These are phyloP conservation scores for Radiomyces spectabilis DNA, from an alignment of 192 early-diverging fungal species.

Conservation along the genomic window DNA sequence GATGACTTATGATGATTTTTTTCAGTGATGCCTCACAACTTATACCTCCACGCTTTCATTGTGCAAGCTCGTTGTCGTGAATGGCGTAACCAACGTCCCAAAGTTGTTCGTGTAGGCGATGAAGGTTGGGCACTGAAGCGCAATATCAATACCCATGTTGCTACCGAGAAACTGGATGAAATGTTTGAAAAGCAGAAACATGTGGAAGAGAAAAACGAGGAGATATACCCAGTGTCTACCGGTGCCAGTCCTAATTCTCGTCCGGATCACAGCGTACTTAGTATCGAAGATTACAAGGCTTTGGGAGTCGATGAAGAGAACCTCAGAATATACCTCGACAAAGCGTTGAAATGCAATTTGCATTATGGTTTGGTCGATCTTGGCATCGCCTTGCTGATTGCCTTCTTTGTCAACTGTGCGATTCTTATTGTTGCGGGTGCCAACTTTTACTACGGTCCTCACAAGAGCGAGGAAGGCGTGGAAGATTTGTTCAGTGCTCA, in stretches of 20 bases:
- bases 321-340: slow-evolving; percentile 1
- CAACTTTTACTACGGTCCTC: slow-evolving; percentile 52
- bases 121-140: no score
- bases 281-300: slow-evolving; percentile 9
- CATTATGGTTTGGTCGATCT: slow-evolving; percentile 57
- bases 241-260: no score
- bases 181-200: no score
- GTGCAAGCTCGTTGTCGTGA: slow-evolving; percentile 50
- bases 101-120: no score
- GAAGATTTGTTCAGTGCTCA: slow-evolving; percentile 65
- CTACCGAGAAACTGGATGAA: no score
- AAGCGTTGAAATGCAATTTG: slow-evolving; percentile 7
- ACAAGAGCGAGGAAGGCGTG: slow-evolving; percentile 42
- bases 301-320: slow-evolving; percentile 1
- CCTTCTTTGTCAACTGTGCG: slow-evolving; percentile 68
- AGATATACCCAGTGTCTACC: no score
- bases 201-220: no score
- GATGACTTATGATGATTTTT: no score
- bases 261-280: no score
- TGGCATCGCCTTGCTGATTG: slow-evolving; percentile 58
- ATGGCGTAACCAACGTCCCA: slow-evolving; percentile 14
- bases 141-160: no score
- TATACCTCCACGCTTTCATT: slow-evolving; percentile 72
- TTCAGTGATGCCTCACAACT: slow-evolving; percentile 68
- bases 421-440: slow-evolving; percentile 75